Percentiles rank a stretch among this genome's conserved stretches.
Evolutionary conservation across 176 grass and related monocot genomes (phyloP).

Genomic region (Hordeum vulgare): MorexV3_pseudomolecules_assembly NC_058523.1:448075067-448075566

Average conservation of each 20-base stretch:
- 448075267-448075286: not conserved
- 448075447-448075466: conserved; percentile 13
- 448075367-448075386: conserved; percentile 7
- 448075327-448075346: conserved; percentile 22
- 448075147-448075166: not conserved
- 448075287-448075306: not conserved
- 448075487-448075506: conserved; percentile 32
- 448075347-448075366: conserved; percentile 16
- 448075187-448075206: not conserved
- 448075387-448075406: conserved; percentile 12
- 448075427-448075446: conserved; percentile 15
- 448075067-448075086: not conserved
- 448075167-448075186: not conserved
- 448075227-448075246: not conserved
- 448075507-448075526: conserved; percentile 23
- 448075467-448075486: conserved; percentile 19
- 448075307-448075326: conserved; percentile 7
- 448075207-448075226: not conserved
- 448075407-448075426: conserved; percentile 25
- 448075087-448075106: not conserved
- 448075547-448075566: conserved; percentile 8
- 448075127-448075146: not conserved
- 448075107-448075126: not conserved
- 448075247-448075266: not conserved
- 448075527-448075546: conserved; percentile 10